Base-by-base conservation (phyloP, 1,284 basidiomycete genomes). In the Mrakiaceae sp. region DNA sequence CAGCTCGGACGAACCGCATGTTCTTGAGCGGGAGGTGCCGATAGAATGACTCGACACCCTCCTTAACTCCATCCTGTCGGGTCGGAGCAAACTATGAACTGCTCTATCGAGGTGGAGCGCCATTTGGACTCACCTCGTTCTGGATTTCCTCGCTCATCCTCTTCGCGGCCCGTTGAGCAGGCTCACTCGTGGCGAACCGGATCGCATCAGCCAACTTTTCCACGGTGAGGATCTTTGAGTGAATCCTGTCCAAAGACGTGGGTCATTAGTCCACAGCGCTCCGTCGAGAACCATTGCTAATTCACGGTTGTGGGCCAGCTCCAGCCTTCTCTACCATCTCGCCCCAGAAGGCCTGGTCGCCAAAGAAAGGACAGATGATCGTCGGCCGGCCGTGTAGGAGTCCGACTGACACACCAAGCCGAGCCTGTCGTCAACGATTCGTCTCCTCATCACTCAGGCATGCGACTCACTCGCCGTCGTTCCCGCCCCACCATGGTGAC, bases 281-380 rank as follows among this genome's bases (percentile, higher is more conserved):
- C 2, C 27, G 27, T 27, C 27, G 2, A 27, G 27, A 27, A 27
- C 27, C 27, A 27, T 1, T 27, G 27, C 27, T 27, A 27, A 27
- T 27, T 27, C 27, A 27, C 27, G 27, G 1, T 27, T 27, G 27
- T 27, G 27, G 27, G 27, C 27, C 27, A 27, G 27, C 27, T 27
- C 27, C 27, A 1, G 27, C 27, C 27, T 27, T 27, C 27, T 27
- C 27, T 27, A 27, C 27, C 27, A 27, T 27, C 27, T 27, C 27
- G 27, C 48, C 48, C 48, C 48, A 49, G 9, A 8, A 49, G 14
- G 14, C 8, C 48, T 49, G 48, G 14, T 49, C 48, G 9, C 85
- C 86, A 72, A 87, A 87, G 76, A 84, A 86, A 0, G 84, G 84
- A 1, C 86, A 81, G 0, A 87, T 79, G 7, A 86, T 81, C 0